These are phyloP conservation scores for Striga hermonthica DNA, from an alignment of 305 asterid genomes.

Conservation along the genomic window DNA sequence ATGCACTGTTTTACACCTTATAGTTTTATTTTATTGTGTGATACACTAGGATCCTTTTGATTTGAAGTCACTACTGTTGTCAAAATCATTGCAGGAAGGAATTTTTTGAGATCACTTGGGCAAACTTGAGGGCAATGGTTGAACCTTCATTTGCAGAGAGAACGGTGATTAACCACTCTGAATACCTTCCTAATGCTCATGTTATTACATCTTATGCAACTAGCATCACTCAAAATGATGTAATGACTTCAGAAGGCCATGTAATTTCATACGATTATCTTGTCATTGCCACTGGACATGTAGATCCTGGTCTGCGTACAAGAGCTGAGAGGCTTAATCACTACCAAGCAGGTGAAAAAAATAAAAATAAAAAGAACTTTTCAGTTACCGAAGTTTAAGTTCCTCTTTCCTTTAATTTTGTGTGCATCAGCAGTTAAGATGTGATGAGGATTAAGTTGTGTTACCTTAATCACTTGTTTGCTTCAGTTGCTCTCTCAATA, in stretches of 20 bases:
- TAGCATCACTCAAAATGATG: slow-evolving; percentile 44
- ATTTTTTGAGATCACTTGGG: slow-evolving; percentile 60
- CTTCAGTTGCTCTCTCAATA: too few relatives aligned
- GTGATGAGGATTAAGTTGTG: neutral
- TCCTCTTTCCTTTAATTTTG: neutral
- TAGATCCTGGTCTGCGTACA: slow-evolving; percentile 32
- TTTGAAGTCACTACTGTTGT: too few relatives aligned
- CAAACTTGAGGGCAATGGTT: slow-evolving; percentile 57
- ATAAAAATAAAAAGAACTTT: neutral
- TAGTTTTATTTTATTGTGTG: too few relatives aligned
- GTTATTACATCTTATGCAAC: slow-evolving; percentile 54
- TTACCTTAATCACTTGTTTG: too few relatives aligned
- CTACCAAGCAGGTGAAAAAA: slow-evolving; percentile 47
- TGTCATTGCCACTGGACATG: slow-evolving; percentile 69
- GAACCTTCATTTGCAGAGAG: slow-evolving; percentile 67
- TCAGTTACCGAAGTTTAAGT: too few relatives aligned
- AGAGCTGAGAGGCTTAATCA: slow-evolving; percentile 44
- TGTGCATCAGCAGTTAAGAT: neutral
- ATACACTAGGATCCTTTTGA: too few relatives aligned
- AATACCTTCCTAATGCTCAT: slow-evolving; percentile 53
- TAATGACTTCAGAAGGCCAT: slow-evolving; percentile 50
- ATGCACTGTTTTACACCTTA: too few relatives aligned
- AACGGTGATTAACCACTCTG: slow-evolving; percentile 53
- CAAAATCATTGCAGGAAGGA: slow-evolving; percentile 50
- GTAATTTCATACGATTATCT: slow-evolving; percentile 53